Percentiles rank a stretch among this genome's conserved stretches.
phyloP scores from a whole-genome alignment of 352 stramenopile genomes.

The Globisporangium echinulatum region DNA sequence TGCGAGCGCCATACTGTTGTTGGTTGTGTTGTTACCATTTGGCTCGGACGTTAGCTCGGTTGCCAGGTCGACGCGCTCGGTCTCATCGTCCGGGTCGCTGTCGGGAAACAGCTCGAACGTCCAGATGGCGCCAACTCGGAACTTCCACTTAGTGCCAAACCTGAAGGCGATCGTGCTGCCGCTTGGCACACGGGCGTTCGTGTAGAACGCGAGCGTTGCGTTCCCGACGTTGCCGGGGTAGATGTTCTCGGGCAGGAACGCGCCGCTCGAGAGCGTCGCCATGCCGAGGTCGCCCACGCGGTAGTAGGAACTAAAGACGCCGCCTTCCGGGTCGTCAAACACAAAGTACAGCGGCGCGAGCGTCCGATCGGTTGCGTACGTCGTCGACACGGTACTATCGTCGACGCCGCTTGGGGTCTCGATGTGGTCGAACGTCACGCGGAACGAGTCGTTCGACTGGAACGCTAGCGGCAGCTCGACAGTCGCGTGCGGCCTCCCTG shows the following conservation, averaged over 20 bases:
- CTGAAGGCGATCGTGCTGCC: constrained; percentile 44
- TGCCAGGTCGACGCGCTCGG: neutral
- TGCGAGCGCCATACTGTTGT: neutral
- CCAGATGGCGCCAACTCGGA: constrained; percentile 43
- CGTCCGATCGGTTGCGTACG: constrained; percentile 48
- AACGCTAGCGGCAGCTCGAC: constrained; percentile 51
- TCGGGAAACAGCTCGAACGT: constrained; percentile 31
- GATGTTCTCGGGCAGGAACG: constrained; percentile 80
- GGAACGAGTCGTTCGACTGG: constrained; percentile 53
- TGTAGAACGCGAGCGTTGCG: constrained; percentile 72
- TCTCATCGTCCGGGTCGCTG: constrained; percentile 8
- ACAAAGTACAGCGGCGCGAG: constrained; percentile 72
- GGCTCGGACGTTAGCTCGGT: neutral
- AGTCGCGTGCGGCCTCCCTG: constrained; percentile 54
- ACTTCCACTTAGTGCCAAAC: constrained; percentile 63
- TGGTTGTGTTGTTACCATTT: neutral
- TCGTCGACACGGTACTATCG: constrained; percentile 21
- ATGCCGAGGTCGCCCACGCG: constrained; percentile 35
- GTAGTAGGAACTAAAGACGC: constrained; percentile 65
- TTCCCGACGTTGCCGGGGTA: constrained; percentile 79
- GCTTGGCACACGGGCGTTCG: constrained; percentile 44
- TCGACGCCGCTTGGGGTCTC: constrained; percentile 55
- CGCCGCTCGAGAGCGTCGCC: constrained; percentile 53
- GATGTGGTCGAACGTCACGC: constrained; percentile 59
- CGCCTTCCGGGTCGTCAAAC: constrained; percentile 57